phyloP scores from a whole-genome alignment of 176 grass and related monocot genomes.

The Guadua angustifolia region DNA sequence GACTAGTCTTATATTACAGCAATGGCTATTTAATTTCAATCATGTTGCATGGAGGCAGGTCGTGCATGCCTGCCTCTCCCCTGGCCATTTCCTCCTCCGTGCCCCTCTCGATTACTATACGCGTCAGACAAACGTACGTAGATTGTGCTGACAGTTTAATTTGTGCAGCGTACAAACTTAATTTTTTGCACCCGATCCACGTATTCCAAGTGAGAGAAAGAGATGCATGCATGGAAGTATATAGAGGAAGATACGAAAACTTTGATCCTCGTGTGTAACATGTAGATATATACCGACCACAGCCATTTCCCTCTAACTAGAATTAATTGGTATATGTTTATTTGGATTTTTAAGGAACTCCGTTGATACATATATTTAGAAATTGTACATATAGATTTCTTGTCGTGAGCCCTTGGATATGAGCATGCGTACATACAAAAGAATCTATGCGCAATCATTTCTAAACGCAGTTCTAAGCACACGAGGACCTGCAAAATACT shows the following conservation, averaged over 20 bases:
- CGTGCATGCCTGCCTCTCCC: background rate
- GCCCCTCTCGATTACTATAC: no score
- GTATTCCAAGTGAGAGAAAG: no score
- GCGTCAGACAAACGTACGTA: no score
- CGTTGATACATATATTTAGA: no score
- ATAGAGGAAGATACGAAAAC: background rate
- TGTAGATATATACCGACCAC: no score
- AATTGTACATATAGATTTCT: background rate
- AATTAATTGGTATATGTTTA: background rate
- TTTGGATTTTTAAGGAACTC: no score
- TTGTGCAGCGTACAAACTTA: no score
- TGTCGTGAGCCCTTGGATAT: background rate
- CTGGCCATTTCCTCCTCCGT: no score
- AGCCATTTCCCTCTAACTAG: background rate
- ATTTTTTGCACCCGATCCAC: no score
- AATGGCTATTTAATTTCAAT: background rate
- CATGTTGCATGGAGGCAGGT: background rate
- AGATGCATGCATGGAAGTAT: no score
- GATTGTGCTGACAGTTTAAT: no score
- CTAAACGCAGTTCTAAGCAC: slow-evolving; percentile 33
- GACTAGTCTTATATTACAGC: background rate
- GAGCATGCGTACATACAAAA: background rate
- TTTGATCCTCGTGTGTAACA: background rate
- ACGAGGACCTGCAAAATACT: slow-evolving; percentile 34
- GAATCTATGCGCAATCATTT: slow-evolving; percentile 33